Evolutionary conservation across 176 grass and related monocot genomes (phyloP).

Genomic region (Juncus inflexus): DNA sequence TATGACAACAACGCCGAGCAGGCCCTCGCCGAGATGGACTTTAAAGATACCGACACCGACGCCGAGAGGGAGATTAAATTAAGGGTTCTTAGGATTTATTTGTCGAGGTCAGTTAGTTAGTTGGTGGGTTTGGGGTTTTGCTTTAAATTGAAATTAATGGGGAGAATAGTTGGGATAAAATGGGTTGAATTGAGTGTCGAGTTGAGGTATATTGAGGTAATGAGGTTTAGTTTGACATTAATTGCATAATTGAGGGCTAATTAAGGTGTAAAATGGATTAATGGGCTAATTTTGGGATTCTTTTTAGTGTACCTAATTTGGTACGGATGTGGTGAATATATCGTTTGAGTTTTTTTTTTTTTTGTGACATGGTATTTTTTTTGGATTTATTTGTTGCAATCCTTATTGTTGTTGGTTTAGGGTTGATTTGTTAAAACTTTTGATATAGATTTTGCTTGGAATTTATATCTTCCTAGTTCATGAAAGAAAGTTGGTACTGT

Average conservation of each 20-base stretch:
- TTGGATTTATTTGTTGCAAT: conserved; percentile 5
- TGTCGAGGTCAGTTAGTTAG: conserved; percentile 87
- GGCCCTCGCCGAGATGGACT: conserved; percentile 94
- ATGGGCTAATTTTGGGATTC: too few species aligned
- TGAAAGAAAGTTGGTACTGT: background rate
- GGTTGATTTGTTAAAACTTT: too few species aligned
- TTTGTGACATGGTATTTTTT: conserved; percentile 6
- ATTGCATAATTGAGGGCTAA: background rate
- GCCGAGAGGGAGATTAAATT: conserved; percentile 87
- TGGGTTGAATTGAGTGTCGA: background rate
- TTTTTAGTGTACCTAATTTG: conserved; percentile 10
- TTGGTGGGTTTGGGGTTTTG: too few species aligned
- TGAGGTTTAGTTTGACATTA: too few species aligned
- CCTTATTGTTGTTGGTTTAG: background rate
- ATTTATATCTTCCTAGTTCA: too few species aligned
- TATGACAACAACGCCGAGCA: conserved; percentile 98
- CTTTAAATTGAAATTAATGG: too few species aligned
- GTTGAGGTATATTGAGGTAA: background rate
- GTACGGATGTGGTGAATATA: background rate
- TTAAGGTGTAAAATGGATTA: too few species aligned
- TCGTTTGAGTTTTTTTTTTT: background rate
- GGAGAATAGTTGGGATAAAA: too few species aligned
- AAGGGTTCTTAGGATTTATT: conserved; percentile 73
- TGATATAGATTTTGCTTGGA: too few species aligned
- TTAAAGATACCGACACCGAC: conserved; percentile 88